These are phyloP conservation scores for Dothiorella sarmentorum DNA, from an alignment of 2,329 filamentous ascomycete species.

Conservation along the genomic window DNA sequence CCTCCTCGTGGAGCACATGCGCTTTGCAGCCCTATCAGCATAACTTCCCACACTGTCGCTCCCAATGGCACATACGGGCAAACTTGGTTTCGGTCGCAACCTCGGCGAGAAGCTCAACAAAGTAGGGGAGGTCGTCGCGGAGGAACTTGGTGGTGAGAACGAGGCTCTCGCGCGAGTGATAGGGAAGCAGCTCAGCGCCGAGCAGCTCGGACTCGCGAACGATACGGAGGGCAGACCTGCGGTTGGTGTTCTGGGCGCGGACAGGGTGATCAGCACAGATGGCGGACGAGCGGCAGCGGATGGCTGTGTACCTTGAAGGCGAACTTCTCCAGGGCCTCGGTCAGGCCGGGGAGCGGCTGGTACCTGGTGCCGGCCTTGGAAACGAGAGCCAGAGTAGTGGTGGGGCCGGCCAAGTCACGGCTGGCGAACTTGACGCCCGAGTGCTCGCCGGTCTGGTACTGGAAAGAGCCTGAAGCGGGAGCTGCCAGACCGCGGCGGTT, in stretches of 20 bases:
- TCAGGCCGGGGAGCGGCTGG: slow-evolving; percentile 83
- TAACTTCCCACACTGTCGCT: slow-evolving; percentile 15
- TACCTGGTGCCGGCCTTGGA: slow-evolving; percentile 93
- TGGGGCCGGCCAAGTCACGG: slow-evolving; percentile 83
- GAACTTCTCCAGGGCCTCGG: slow-evolving; percentile 88
- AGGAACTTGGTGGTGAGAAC: slow-evolving; percentile 94
- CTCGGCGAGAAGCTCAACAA: slow-evolving; percentile 91
- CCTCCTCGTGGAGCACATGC: slow-evolving; percentile 86
- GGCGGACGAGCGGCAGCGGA: slow-evolving; percentile 8
- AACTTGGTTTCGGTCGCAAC: slow-evolving; percentile 86
- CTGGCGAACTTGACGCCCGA: slow-evolving; percentile 89
- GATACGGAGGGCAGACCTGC: slow-evolving; percentile 87
- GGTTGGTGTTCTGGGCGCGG: slow-evolving; percentile 69
- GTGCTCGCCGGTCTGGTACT: slow-evolving; percentile 83
- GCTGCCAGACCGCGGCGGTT: slow-evolving; percentile 62
- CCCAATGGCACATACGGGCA: slow-evolving; percentile 50
- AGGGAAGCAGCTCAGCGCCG: slow-evolving; percentile 81
- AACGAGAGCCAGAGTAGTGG: slow-evolving; percentile 86
- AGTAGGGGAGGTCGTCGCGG: slow-evolving; percentile 93
- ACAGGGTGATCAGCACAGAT: slow-evolving; percentile 24
- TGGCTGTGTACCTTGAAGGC: slow-evolving; percentile 77
- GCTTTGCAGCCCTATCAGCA: slow-evolving; percentile 49
- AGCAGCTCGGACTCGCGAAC: slow-evolving; percentile 93
- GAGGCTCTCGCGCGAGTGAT: slow-evolving; percentile 90
- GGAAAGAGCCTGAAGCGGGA: slow-evolving; percentile 70